phyloP scores from a whole-genome alignment of 495 filamentous ascomycete species.

The Baudoinia panamericana region DNA sequence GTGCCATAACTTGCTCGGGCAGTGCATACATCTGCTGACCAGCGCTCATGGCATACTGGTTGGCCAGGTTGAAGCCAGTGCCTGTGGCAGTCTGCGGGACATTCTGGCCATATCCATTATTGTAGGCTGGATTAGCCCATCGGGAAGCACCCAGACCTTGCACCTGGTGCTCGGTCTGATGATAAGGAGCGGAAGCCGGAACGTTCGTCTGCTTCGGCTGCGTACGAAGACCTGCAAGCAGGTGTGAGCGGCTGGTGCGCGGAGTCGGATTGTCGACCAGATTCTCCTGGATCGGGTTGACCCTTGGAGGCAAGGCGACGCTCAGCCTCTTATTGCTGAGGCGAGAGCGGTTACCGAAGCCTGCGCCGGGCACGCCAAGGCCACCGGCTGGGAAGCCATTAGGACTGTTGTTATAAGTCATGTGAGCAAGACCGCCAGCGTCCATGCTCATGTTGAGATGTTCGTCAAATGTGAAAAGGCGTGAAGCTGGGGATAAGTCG shows the following conservation, averaged over 20 bases:
- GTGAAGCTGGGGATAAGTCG: constrained; percentile 5
- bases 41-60: constrained; percentile 33
- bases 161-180: constrained; percentile 37
- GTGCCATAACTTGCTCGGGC: constrained; percentile 76
- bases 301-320: constrained; percentile 44
- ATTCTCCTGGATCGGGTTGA: constrained; percentile 54
- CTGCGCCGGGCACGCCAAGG: constrained; percentile 60
- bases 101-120: constrained; percentile 32
- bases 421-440: constrained; percentile 99
- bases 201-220: constrained; percentile 71
- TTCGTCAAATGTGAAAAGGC: constrained; percentile 7
- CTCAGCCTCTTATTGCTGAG: constrained; percentile 74
- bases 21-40: constrained; percentile 50
- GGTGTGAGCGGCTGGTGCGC: constrained; percentile 83
- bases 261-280: constrained; percentile 58
- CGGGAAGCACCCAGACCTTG: constrained; percentile 36
- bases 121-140: constrained; percentile 30
- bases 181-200: constrained; percentile 49
- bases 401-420: constrained; percentile 71
- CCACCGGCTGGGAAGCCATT: constrained; percentile 45
- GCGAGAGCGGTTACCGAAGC: constrained; percentile 57
- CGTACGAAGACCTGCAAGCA: constrained; percentile 86
- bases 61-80: constrained; percentile 36
- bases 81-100: constrained; percentile 52
- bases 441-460: constrained; percentile 62